Evolutionary conservation across 2,329 filamentous ascomycete genomes (phyloP), one percentile per base, ranked within the genome.

Genomic region (Pyrenophora tritici-repentis): DNA sequence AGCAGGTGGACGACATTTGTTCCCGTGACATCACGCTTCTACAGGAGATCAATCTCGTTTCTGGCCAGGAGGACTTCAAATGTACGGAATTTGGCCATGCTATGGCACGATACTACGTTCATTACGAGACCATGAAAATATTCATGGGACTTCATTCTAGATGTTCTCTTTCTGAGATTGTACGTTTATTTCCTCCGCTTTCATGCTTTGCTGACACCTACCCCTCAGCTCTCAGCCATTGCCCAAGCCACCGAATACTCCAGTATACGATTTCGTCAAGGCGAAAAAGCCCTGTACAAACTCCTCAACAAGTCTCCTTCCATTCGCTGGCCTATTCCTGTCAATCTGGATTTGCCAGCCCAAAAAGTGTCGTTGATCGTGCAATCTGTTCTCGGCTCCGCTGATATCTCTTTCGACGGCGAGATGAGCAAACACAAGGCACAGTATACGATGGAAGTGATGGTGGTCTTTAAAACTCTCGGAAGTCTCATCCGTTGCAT

Each of bases 101-200:
- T 4, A 95, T 96, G 90, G 88, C 90, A 36, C 83, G 85, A 40
- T 95, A 93, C 68, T 93, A 90, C 75, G 78, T 94, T 3, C 84
- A 84, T 17, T 92, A 92, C 61, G 81, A 87, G 32, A 94, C 90
- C 0, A 95, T 94, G 89, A 87, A 85, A 61, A 70, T 79, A 1
- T 78, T 95, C 12, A 74, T 93, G 36, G 76, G 77, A 0, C 77
- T 94, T 44, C 81, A 83, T n/a, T 71, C 75, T 1, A 82, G 80
- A 34, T 81, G 86, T 0, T 83, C 81, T 6, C 77, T 86, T 6
- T 86, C 86, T 24, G 82, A 89, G 36, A 85, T 93, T 62, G 88
- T 91, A 75, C 76, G 85, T 74, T 0, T 6, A 7, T 32, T 9
- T 1, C 1, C 4, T 2, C 1, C 2, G n/a, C 33, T 13, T 20